Evolutionary conservation across 129 eudicot species (phyloP).

Genomic region (Heracleum sosnowskyi): DNA sequence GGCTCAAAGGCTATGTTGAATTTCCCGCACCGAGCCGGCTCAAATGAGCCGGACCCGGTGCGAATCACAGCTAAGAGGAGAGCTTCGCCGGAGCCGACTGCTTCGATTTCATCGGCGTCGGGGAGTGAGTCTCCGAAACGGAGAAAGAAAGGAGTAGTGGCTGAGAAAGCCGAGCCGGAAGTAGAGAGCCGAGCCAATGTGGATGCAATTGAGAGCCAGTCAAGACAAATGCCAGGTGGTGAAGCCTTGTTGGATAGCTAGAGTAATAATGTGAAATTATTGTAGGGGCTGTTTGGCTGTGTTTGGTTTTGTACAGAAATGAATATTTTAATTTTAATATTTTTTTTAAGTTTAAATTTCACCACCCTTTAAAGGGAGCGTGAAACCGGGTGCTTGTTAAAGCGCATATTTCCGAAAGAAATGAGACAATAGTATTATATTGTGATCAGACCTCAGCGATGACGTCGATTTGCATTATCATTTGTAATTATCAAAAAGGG

Average conservation of each 20-base stretch:
- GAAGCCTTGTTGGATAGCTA: slow-evolving; percentile 33
- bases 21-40: slow-evolving; percentile 60
- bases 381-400: too few species aligned
- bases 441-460: slow-evolving; percentile 1
- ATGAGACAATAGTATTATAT: neutral
- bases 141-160: slow-evolving; percentile 29
- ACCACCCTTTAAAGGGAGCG: neutral
- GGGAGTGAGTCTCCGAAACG: slow-evolving; percentile 56
- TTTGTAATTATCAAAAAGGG: neutral
- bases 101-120: slow-evolving; percentile 34
- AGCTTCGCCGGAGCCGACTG: slow-evolving; percentile 64
- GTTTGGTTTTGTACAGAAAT: neutral
- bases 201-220: slow-evolving; percentile 19
- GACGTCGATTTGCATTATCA: neutral
- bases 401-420: neutral
- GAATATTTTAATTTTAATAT: neutral
- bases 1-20: slow-evolving; percentile 74
- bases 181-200: slow-evolving; percentile 47
- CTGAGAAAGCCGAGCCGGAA: slow-evolving; percentile 45
- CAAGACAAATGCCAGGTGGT: slow-evolving; percentile 29
- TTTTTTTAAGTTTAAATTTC: neutral
- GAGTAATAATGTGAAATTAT: neutral
- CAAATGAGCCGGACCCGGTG: slow-evolving; percentile 76
- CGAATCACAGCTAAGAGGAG: slow-evolving; percentile 58
- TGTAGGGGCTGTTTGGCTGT: slow-evolving; percentile 12